Evolutionary conservation across 768 basidiomycete genomes (phyloP).

Genomic region (Coprinellus micaceus): DNA sequence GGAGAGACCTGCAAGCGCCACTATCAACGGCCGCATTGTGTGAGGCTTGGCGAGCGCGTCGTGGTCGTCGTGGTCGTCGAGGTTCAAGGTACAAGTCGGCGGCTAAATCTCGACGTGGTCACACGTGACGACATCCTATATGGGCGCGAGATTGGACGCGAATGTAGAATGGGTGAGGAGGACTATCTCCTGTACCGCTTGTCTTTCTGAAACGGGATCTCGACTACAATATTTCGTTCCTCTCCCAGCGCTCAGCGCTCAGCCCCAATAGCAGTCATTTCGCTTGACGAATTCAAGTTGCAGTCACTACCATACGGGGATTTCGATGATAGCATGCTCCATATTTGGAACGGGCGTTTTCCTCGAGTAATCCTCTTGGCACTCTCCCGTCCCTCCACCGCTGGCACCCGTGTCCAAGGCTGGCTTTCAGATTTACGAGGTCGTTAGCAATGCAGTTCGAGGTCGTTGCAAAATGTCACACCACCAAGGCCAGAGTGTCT

Average conservation of each 20-base stretch:
- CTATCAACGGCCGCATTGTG: constrained; percentile 8
- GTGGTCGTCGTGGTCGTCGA: background rate
- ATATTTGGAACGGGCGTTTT: constrained; percentile 1
- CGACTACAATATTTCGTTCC: too few species aligned
- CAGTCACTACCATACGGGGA: background rate
- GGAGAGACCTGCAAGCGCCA: background rate
- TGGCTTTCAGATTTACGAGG: constrained; percentile 16
- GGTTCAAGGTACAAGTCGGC: background rate
- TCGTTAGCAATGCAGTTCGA: constrained; percentile 69
- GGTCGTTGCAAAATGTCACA: constrained; percentile 74
- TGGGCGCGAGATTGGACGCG: too few species aligned
- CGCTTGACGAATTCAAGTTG: too few species aligned
- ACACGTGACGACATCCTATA: background rate
- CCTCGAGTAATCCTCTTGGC: background rate
- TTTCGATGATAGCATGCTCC: background rate
- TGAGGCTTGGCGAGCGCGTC: background rate
- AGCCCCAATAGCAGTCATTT: too few species aligned
- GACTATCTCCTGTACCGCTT: too few species aligned
- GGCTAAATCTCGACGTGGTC: constrained; percentile 5
- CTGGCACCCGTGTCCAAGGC: background rate
- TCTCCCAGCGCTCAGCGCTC: too few species aligned
- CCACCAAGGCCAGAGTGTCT: constrained; percentile 81
- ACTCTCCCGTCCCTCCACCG: too few species aligned
- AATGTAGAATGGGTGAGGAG: too few species aligned
- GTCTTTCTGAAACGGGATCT: background rate